Base-by-base conservation (phyloP, 805 yeast genomes). In the Kluyveromyces wickerhamii region DNA sequence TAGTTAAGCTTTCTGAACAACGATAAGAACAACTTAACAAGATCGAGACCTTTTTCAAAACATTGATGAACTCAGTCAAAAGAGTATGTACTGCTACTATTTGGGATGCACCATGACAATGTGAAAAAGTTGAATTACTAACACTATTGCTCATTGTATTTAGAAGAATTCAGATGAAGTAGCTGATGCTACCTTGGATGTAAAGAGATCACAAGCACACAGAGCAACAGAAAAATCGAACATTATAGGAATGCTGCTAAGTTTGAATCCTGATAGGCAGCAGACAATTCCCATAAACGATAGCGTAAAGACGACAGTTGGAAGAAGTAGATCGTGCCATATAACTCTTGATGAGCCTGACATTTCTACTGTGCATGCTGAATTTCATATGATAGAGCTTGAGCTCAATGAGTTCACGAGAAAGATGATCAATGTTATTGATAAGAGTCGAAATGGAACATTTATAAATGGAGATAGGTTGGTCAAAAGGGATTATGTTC, bases 341-440 rank as follows among this genome's bases (percentile, higher is more conserved):
- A 53, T 78, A 10, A 57, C 62, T 4, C 54, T 81, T 3, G 39
- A 46, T n/a, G 78, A 75, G 7, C 56, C 62, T 1, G 87, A 80
- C 45, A 74, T 79, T 7, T 79, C 87, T 0, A 74, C 84, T 0
- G 61, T 63, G 20, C 89, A 81, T 49, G 76, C 84, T 45, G 68
- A 67, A 36, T 52, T 80, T 7, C 54, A 67, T 3, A 54, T 70
- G 4, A 59, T 72, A 34, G 49, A 61, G 36, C 52, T 63, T 43
- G 52, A 57, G 15, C 48, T 59, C 3, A 60, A 57, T 23, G 63
- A 61, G 13, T 42, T 37, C 12, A 38, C 40, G 42, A 41, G 72
- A 51, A 40, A 59, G 38, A 42, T 66, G 47, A 40, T 73, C 11
- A 64, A 71, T 42, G 48, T 79, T 8, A 66, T 72, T 3, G 89